Evolutionary conservation across 257 asterid genomes (phyloP).

Genomic region (Capsicum rhomboideum): DNA sequence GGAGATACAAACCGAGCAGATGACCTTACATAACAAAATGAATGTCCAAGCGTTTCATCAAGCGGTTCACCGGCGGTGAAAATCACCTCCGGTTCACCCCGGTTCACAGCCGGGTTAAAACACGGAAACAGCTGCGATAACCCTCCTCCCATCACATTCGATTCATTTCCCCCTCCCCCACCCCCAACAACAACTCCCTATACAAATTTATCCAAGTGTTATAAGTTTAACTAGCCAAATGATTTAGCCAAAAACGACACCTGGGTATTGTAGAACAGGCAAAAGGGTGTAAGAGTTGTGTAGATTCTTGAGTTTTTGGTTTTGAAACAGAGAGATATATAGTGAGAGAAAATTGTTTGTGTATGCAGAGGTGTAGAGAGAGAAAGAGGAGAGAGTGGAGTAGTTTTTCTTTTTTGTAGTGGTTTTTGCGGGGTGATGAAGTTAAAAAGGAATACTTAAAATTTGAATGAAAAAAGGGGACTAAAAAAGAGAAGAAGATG

Average conservation of each 20-base stretch:
- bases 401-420: not conserved
- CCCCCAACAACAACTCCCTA: not conserved
- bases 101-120: constrained; percentile 68
- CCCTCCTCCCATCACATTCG: constrained; percentile 92
- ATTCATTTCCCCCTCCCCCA: constrained; percentile 65
- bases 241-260: not conserved
- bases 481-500: not conserved
- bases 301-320: not conserved
- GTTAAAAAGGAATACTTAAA: not conserved
- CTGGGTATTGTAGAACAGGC: not conserved
- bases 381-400: not conserved
- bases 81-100: constrained; percentile 59
- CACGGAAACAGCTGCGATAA: constrained; percentile 85
- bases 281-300: not conserved
- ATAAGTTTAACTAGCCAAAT: no score
- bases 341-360: not conserved
- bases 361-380: not conserved
- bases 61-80: constrained; percentile 55
- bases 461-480: not conserved
- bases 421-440: not conserved
- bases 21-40: constrained; percentile 95
- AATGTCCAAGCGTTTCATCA: constrained; percentile 97
- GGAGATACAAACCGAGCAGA: constrained; percentile 90
- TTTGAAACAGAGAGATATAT: not conserved
- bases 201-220: not conserved